Base-by-base conservation (phyloP, 2,329 filamentous ascomycete genomes). In the Fusarium euwallaceae region DNA sequence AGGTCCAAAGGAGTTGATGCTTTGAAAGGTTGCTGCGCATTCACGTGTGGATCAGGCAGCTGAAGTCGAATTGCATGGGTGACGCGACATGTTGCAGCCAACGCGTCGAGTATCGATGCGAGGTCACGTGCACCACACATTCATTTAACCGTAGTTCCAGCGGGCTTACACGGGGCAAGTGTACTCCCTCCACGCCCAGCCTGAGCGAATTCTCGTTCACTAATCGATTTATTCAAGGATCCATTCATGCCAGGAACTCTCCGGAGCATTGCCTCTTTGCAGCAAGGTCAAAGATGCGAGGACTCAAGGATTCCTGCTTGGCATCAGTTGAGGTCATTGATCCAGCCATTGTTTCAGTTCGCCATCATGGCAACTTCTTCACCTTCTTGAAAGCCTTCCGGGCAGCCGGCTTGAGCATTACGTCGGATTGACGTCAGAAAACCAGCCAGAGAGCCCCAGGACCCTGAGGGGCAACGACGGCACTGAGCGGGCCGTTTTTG, bases 71-170 rank as follows among this genome's bases (percentile, higher is more conserved):
- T 22, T 36, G 34, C 36, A 37, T 27, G 51, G 60, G 36, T 63
- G 73, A 76, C 74, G 74, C 74, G 74, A 74, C 63, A 48, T 9
- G 22, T 56, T 39, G 14, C 20, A 45, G 27, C n/a, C 39, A 59
- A 67, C 71, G 71, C 73, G 74, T 74, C 67, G 41, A 69, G 71
- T 34, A 4, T 14, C 12, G 64, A 76, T 76, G 73, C 74, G 74
- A 62, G 56, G 48, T 59, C 70, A 77, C 68, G 75, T 75, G 72
- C 16, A 9, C n/a, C 0, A 0, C 0, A 0, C 3, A 12, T 24
- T 66, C 3, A 12, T 24, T 66, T 68, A 55, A 4, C 70, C 70
- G 73, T 22, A 17, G 65, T 67, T 74, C 29, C 2, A 27, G 20
- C 72, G 65, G 59, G 24, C 41, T 66, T 53, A 65, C 34, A 63